Conservation (phyloP, 2,329 filamentous ascomycete genomes). For the Metarhizium sp. region DNA sequence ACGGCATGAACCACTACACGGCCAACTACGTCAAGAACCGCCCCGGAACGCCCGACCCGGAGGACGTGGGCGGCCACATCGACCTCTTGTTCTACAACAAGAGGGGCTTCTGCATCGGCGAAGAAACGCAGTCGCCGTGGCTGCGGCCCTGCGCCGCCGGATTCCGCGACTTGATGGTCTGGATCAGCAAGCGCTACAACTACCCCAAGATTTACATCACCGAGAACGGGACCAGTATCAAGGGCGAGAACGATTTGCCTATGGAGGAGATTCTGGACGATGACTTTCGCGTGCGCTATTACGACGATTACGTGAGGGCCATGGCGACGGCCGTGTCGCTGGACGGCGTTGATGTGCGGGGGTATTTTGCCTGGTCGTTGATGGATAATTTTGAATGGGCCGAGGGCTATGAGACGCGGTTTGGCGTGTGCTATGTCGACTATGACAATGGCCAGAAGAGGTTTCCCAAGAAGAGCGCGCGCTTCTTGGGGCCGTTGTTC, state of each 20-base stretch:
- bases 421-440: slow-evolving; percentile 77
- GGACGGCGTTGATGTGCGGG: slow-evolving; percentile 70
- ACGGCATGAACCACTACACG: slow-evolving; percentile 92
- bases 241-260: slow-evolving; percentile 70
- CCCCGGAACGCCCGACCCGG: slow-evolving; percentile 45
- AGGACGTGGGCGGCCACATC: slow-evolving; percentile 69
- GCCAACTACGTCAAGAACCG: slow-evolving; percentile 78
- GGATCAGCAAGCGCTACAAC: slow-evolving; percentile 69
- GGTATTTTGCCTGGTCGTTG: slow-evolving; percentile 80
- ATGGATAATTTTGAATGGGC: slow-evolving; percentile 91
- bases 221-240: slow-evolving; percentile 79
- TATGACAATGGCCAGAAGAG: slow-evolving; percentile 72
- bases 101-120: slow-evolving; percentile 63
- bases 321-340: slow-evolving; percentile 62
- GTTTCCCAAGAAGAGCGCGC: slow-evolving; percentile 71
- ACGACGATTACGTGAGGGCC: slow-evolving; percentile 64
- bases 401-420: slow-evolving; percentile 82
- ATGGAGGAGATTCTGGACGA: slow-evolving; percentile 66
- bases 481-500: slow-evolving; percentile 61
- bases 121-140: slow-evolving; percentile 77
- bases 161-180: slow-evolving; percentile 68
- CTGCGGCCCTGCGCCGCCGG: slow-evolving; percentile 65
- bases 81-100: slow-evolving; percentile 65
- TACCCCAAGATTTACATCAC: slow-evolving; percentile 77
- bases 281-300: slow-evolving; percentile 74